These are phyloP conservation scores for Solanum habrochaites DNA, from an alignment of 257 asterid species.

Conservation along the genomic window DNA sequence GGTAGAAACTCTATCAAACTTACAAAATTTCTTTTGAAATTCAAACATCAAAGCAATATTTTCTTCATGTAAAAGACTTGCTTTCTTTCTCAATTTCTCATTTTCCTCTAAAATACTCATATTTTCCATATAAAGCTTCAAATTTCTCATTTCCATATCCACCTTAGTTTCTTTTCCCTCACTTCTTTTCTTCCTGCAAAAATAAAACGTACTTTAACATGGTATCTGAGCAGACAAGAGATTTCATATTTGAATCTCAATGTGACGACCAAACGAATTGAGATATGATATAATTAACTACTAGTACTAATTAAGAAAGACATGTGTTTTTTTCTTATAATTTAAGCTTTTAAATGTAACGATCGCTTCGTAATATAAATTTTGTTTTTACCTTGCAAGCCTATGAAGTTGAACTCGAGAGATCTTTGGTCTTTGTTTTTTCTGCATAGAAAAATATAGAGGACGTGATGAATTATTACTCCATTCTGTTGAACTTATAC, in stretches of 20 bases:
- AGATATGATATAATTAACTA: neutral
- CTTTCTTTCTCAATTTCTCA: constrained; percentile 50
- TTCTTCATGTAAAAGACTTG: constrained; percentile 49
- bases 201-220: neutral
- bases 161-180: constrained; percentile 11
- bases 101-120: constrained; percentile 54
- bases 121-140: constrained; percentile 68
- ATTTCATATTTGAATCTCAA: neutral
- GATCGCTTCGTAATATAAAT: neutral
- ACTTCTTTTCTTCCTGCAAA: constrained; percentile 18
- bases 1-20: neutral
- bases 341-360: neutral
- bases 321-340: neutral
- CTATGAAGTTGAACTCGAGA: constrained; percentile 11
- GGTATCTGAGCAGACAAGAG: neutral
- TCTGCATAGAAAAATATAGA: constrained; percentile 5
- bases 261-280: neutral
- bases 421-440: constrained; percentile 9
- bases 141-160: constrained; percentile 43
- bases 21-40: constrained; percentile 20
- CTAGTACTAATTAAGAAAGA: neutral
- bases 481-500: neutral
- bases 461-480: constrained; percentile 1
- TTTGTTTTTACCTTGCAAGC: constrained; percentile 11
- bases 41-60: constrained; percentile 45